Conservation (phyloP, 2,329 filamentous ascomycete genomes). For the Nigrospora sphaerica region DNA sequence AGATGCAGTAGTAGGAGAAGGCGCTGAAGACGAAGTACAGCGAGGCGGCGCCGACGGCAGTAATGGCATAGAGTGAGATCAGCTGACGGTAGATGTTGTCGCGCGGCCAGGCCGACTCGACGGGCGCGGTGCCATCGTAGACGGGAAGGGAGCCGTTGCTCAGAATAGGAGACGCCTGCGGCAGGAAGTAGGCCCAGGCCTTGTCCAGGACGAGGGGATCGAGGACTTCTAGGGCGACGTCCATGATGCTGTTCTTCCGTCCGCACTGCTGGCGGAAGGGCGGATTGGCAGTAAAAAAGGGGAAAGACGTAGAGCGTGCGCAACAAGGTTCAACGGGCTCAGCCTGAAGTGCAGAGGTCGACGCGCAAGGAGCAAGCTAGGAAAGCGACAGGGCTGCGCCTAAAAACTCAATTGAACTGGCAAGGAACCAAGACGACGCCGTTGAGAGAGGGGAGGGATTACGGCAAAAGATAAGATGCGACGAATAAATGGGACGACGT, state of each 20-base stretch:
- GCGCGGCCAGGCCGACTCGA: slow-evolving; percentile 26
- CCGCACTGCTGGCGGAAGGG: too few relatives aligned
- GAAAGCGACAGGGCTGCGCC: too few relatives aligned
- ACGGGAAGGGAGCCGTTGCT: slow-evolving; percentile 7
- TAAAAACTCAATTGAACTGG: too few relatives aligned
- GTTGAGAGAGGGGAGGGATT: too few relatives aligned
- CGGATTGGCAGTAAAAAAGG: too few relatives aligned
- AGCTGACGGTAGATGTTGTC: slow-evolving; percentile 33
- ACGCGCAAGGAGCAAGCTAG: too few relatives aligned
- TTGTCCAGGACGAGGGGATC: slow-evolving; percentile 33
- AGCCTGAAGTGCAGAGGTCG: too few relatives aligned
- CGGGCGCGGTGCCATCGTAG: slow-evolving; percentile 3
- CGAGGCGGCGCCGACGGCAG: slow-evolving; percentile 25
- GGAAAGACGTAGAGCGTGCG: too few relatives aligned
- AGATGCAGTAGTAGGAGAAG: slow-evolving; percentile 65
- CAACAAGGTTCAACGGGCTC: too few relatives aligned
- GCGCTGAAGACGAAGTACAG: slow-evolving; percentile 62
- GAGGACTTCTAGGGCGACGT: slow-evolving; percentile 30
- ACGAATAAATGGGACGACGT: too few relatives aligned
- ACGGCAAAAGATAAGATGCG: too few relatives aligned
- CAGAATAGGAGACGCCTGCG: slow-evolving; percentile 8
- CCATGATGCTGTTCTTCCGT: slow-evolving; percentile 19
- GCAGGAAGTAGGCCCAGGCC: slow-evolving; percentile 30
- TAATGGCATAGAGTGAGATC: slow-evolving; percentile 29
- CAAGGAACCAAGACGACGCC: too few relatives aligned